Evolutionary conservation across 306 rosid species (phyloP).

Genomic region (Vicia villosa): DNA sequence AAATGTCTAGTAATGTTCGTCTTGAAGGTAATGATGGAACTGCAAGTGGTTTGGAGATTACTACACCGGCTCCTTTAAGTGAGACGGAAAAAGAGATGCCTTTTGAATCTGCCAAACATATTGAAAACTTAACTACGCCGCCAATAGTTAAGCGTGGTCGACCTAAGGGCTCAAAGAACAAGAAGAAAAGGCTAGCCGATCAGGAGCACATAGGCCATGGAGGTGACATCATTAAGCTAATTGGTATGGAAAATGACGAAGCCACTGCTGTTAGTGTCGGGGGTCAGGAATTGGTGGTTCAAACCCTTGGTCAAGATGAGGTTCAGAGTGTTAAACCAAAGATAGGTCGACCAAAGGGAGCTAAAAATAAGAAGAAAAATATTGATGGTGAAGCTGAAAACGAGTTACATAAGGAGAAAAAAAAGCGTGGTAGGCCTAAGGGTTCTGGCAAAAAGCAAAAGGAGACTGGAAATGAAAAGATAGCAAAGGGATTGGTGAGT

Average conservation of each 20-base stretch:
- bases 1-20: constrained; percentile 2
- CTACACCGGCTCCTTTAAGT: constrained; percentile 2
- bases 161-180: constrained; percentile 14
- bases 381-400: constrained; percentile 18
- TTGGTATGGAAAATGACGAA: not conserved
- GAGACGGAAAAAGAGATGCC: constrained; percentile 3
- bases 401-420: constrained; percentile 19
- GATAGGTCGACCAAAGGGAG: constrained; percentile 49
- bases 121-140: not conserved
- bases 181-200: not conserved
- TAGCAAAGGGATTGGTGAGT: not conserved
- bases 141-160: constrained; percentile 18
- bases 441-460: constrained; percentile 29
- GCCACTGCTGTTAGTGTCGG: not conserved
- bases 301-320: constrained; percentile 31
- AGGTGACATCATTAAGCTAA: not conserved
- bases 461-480: not conserved
- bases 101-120: not conserved
- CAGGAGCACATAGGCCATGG: not conserved
- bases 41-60: constrained; percentile 7
- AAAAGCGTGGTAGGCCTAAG: constrained; percentile 29
- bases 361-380: constrained; percentile 39
- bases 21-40: not conserved
- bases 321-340: constrained; percentile 31
- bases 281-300: constrained; percentile 1